A percentile compares a stretch with the other conserved stretches of the same genome.
These are phyloP conservation scores for Saccharomyces hybrid DNA, from an alignment of 1,139 yeast genomes.

Conservation along the genomic window DNA sequence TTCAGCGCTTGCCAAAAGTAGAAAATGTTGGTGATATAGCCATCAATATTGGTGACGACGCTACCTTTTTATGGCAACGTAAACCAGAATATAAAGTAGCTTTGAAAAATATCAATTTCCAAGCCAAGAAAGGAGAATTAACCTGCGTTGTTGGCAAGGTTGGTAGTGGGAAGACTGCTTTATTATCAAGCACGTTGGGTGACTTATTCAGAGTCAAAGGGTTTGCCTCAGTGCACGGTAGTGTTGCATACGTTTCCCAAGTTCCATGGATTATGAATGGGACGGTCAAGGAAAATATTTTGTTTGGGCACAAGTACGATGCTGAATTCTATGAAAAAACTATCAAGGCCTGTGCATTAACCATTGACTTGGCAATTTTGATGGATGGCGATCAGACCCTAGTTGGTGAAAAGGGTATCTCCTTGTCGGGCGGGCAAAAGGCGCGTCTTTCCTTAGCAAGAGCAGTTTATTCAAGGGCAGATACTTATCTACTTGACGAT, in stretches of 20 bases:
- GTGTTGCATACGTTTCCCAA: slow-evolving; percentile 86
- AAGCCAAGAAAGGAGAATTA: slow-evolving; percentile 70
- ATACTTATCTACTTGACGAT: slow-evolving; percentile 82
- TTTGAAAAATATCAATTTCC: slow-evolving; percentile 58
- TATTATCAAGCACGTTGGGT: slow-evolving; percentile 78
- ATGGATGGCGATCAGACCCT: slow-evolving; percentile 86
- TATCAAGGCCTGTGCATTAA: slow-evolving; percentile 79
- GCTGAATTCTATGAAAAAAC: slow-evolving; percentile 71
- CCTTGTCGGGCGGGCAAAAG: slow-evolving; percentile 94
- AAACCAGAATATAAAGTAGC: slow-evolving; percentile 73
- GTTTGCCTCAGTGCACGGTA: slow-evolving; percentile 63
- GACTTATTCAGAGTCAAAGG: slow-evolving; percentile 79
- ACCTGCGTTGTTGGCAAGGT: slow-evolving; percentile 88
- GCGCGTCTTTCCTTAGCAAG: slow-evolving; percentile 89
- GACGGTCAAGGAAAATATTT: slow-evolving; percentile 79
- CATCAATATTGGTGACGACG: slow-evolving; percentile 54
- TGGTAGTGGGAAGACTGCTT: slow-evolving; percentile 86
- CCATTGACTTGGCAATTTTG: slow-evolving; percentile 66
- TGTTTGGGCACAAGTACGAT: slow-evolving; percentile 83
- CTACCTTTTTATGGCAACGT: slow-evolving; percentile 85
- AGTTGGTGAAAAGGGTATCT: slow-evolving; percentile 96
- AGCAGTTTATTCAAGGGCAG: slow-evolving; percentile 93
- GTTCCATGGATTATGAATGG: slow-evolving; percentile 97
- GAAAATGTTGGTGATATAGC: slow-evolving; percentile 56
- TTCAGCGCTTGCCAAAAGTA: slow-evolving; percentile 49